Evolutionary conservation across 768 basidiomycete genomes (phyloP).

Genomic region (Punctularia strigosozonata): DNA sequence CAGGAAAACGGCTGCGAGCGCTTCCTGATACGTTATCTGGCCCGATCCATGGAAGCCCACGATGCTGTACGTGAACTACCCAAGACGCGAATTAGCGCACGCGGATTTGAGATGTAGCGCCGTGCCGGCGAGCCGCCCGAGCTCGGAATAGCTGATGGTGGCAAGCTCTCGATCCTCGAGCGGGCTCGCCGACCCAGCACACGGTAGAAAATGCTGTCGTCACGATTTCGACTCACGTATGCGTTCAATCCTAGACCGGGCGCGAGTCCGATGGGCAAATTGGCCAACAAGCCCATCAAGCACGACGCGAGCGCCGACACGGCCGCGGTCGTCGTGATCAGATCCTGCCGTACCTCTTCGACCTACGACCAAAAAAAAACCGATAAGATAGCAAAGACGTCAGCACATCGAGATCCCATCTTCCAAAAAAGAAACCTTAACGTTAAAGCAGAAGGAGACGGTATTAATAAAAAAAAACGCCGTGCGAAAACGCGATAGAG

Average conservation of each 20-base stretch:
- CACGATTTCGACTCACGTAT: conserved; percentile 37
- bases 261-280: conserved; percentile 83
- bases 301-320: conserved; percentile 64
- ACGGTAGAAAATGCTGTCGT: background rate
- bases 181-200: background rate
- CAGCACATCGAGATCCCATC: no score
- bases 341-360: conserved; percentile 52
- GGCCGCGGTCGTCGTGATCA: conserved; percentile 76
- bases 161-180: background rate
- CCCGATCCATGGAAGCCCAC: conserved; percentile 77
- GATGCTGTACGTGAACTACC: conserved; percentile 76
- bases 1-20: conserved; percentile 75
- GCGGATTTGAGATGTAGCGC: no score
- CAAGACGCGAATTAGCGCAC: no score
- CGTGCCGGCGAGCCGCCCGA: conserved; percentile 1
- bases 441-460: no score
- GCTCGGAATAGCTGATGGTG: background rate
- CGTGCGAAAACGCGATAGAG: no score
- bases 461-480: no score
- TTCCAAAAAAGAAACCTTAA: no score
- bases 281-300: conserved; percentile 77
- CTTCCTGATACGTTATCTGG: conserved; percentile 65
- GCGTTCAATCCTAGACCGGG: conserved; percentile 80
- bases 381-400: background rate
- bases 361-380: background rate